phyloP scores from a whole-genome alignment of 768 basidiomycete genomes.

The Leccinum longicurvipes region DNA sequence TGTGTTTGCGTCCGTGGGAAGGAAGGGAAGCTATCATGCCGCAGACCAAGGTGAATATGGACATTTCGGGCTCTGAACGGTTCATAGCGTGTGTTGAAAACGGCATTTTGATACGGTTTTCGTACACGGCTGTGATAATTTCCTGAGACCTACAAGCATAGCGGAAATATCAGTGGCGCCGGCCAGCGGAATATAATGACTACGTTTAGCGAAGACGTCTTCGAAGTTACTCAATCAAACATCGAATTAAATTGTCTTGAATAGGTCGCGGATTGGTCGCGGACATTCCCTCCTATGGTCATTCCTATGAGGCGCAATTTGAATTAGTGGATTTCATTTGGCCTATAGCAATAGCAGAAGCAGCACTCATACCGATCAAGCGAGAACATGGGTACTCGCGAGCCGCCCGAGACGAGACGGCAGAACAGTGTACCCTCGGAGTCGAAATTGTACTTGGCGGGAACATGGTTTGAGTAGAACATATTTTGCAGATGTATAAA shows the following conservation, averaged over 20 bases:
- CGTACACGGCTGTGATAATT: conserved; percentile 51
- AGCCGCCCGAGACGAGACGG: conserved; percentile 43
- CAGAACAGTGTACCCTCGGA: conserved; percentile 39
- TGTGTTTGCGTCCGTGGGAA: conserved; percentile 6
- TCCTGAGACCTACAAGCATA: conserved; percentile 32
- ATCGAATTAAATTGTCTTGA: conserved; percentile 34
- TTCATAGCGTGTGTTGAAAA: conserved; percentile 39
- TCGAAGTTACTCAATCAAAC: neutral
- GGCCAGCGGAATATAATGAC: neutral
- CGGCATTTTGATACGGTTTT: conserved; percentile 49
- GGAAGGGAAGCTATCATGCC: neutral
- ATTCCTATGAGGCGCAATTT: conserved; percentile 32
- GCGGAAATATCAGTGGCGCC: no score
- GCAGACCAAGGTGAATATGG: neutral
- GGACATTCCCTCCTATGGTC: conserved; percentile 45
- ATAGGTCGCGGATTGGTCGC: conserved; percentile 49
- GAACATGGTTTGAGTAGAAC: conserved; percentile 17
- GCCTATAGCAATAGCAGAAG: neutral
- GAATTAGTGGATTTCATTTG: neutral
- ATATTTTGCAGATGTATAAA: neutral
- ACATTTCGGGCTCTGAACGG: conserved; percentile 53
- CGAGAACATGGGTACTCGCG: conserved; percentile 50
- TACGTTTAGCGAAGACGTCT: neutral
- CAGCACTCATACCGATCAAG: conserved; percentile 45
- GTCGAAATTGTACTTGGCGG: conserved; percentile 30